Conservation (phyloP, 2,329 filamentous ascomycete genomes). For the Gnomoniopsis smithogilvyi region DNA sequence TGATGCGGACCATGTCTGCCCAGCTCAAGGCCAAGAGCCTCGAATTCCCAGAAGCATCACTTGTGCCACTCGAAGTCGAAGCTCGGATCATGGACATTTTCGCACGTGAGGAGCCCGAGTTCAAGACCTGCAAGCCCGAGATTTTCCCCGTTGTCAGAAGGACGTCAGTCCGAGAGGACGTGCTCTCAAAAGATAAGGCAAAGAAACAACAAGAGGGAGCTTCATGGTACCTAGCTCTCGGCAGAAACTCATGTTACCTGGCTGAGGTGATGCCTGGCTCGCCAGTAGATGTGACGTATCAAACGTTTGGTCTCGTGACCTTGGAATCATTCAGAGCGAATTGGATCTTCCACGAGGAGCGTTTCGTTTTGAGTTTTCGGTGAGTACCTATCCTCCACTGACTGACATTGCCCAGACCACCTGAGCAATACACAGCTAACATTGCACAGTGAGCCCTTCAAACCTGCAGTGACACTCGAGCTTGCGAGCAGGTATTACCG, state of each 20-base stretch:
- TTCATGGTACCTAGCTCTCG: conserved; percentile 53
- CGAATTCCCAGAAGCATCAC: conserved; percentile 30
- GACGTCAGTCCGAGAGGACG: conserved; percentile 32
- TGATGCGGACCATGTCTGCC: conserved; percentile 42
- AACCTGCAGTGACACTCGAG: conserved; percentile 31
- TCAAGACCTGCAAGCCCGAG: conserved; percentile 31
- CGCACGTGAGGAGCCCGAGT: conserved; percentile 39
- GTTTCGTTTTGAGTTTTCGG: conserved; percentile 54
- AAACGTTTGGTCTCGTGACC: conserved; percentile 49
- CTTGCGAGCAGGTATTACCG: conserved; percentile 53
- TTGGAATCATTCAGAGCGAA: conserved; percentile 50
- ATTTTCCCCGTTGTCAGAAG: conserved; percentile 54
- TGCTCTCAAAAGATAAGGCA: conserved; percentile 36
- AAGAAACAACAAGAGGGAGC: conserved; percentile 47
- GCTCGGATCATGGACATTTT: conserved; percentile 44
- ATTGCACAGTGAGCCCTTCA: conserved; percentile 27
- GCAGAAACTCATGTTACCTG: conserved; percentile 50
- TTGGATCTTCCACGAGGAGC: conserved; percentile 49
- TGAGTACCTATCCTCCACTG: conserved; percentile 20
- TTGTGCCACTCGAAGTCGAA: conserved; percentile 45
- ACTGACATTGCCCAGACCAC: not conserved
- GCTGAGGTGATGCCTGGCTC: conserved; percentile 47
- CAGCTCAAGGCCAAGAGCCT: conserved; percentile 34
- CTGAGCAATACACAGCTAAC: conserved; percentile 11
- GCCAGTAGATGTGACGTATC: conserved; percentile 44